These are phyloP conservation scores for Wickerhamiella kurtzmanii DNA, from an alignment of 805 yeast species.

Conservation along the genomic window DNA sequence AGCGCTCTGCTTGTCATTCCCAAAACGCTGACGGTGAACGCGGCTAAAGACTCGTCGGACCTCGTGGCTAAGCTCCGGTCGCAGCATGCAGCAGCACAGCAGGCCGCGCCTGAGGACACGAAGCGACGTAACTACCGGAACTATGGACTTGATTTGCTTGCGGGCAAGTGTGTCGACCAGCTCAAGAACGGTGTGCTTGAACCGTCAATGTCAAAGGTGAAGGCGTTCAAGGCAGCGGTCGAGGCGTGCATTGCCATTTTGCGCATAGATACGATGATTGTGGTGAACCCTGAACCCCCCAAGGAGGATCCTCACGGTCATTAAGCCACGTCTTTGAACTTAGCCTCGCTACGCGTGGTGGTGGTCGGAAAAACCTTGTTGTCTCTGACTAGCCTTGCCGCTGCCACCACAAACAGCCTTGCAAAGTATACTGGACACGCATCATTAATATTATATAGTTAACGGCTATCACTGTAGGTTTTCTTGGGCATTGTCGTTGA, in stretches of 20 bases:
- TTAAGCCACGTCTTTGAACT: constrained; percentile 25
- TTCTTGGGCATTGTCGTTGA: too few species aligned
- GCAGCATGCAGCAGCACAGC: constrained; percentile 89
- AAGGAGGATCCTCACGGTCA: constrained; percentile 82
- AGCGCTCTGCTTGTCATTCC: constrained; percentile 81
- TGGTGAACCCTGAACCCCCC: constrained; percentile 82
- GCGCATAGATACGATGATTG: constrained; percentile 96
- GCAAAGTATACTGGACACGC: too few species aligned
- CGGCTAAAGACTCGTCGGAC: constrained; percentile 94
- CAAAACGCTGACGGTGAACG: constrained; percentile 91
- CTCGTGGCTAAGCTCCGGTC: constrained; percentile 90
- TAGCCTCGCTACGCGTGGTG: too few species aligned
- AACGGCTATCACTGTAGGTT: too few species aligned
- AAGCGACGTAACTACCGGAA: constrained; percentile 78
- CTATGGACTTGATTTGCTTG: constrained; percentile 84
- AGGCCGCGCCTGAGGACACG: constrained; percentile 65
- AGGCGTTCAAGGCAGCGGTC: constrained; percentile 84
- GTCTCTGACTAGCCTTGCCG: too few species aligned
- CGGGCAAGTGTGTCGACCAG: constrained; percentile 86
- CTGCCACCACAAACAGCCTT: too few species aligned
- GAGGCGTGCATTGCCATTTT: constrained; percentile 97
- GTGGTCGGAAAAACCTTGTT: too few species aligned
- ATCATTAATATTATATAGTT: too few species aligned
- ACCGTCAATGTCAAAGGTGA: constrained; percentile 87
- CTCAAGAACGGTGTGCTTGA: constrained; percentile 77